phyloP scores from a whole-genome alignment of 345 rosid species.

The Gossypium bickii region DNA sequence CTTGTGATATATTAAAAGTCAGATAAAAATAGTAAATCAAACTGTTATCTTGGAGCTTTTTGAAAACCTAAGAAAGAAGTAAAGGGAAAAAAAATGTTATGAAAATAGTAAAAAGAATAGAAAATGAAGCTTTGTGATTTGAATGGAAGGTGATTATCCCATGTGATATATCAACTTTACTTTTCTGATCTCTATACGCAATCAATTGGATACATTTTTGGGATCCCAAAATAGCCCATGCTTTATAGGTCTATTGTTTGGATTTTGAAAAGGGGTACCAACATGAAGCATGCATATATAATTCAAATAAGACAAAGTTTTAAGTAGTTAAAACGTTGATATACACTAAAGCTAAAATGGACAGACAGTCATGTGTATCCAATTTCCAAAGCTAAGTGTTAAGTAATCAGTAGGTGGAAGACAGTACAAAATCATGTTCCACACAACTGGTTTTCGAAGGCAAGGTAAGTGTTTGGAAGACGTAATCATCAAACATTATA shows the following conservation, averaged over 20 bases:
- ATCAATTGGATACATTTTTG: slow-evolving; percentile 2
- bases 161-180: slow-evolving; percentile 34
- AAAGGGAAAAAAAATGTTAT: too few species aligned
- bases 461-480: background rate
- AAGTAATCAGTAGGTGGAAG: background rate
- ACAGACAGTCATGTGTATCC: background rate
- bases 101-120: background rate
- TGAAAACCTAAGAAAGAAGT: background rate
- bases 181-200: slow-evolving; percentile 26
- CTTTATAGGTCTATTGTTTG: background rate
- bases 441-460: background rate
- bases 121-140: slow-evolving; percentile 9
- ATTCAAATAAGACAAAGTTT: background rate
- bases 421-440: background rate
- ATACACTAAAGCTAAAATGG: background rate
- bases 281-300: background rate
- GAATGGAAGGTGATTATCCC: slow-evolving; percentile 31
- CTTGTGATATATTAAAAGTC: too few species aligned
- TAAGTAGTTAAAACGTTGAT: background rate
- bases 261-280: background rate
- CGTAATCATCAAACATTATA: background rate
- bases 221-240: background rate
- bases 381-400: background rate
- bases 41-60: background rate
- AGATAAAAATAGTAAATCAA: too few species aligned